Evolutionary conservation across 2,329 filamentous ascomycete species (phyloP).

Genomic region (Atkinsonella texensis): DNA sequence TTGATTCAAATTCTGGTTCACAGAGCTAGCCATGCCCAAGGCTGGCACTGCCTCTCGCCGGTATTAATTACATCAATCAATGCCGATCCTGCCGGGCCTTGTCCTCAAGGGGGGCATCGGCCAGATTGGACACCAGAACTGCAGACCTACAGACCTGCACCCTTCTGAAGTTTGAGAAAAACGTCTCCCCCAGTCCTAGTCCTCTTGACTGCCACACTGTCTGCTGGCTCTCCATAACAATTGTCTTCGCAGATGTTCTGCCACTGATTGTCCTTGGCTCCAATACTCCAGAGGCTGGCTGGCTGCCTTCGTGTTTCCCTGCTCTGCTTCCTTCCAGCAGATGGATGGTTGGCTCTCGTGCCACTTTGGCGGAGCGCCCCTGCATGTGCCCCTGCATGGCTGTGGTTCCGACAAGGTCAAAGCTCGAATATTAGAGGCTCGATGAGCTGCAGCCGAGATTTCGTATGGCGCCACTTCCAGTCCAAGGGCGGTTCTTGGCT

Average conservation of each 20-base stretch:
- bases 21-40: not conserved
- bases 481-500: not conserved
- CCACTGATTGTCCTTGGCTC: too few relatives aligned
- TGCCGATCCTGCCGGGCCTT: not conserved
- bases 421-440: not conserved
- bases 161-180: too few relatives aligned
- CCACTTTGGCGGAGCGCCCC: not conserved
- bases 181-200: too few relatives aligned
- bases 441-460: not conserved
- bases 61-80: not conserved
- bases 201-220: too few relatives aligned
- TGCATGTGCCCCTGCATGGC: not conserved
- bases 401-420: not conserved
- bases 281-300: not conserved
- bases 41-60: not conserved
- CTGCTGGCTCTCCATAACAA: too few relatives aligned
- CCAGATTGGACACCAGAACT: not conserved
- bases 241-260: too few relatives aligned
- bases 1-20: not conserved
- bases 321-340: not conserved
- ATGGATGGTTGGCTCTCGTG: not conserved
- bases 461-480: not conserved
- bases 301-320: not conserved
- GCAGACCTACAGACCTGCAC: not conserved
- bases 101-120: not conserved